Conservation (phyloP, 352 stramenopile genomes). For the Nothophytophthora sp. region DNA sequence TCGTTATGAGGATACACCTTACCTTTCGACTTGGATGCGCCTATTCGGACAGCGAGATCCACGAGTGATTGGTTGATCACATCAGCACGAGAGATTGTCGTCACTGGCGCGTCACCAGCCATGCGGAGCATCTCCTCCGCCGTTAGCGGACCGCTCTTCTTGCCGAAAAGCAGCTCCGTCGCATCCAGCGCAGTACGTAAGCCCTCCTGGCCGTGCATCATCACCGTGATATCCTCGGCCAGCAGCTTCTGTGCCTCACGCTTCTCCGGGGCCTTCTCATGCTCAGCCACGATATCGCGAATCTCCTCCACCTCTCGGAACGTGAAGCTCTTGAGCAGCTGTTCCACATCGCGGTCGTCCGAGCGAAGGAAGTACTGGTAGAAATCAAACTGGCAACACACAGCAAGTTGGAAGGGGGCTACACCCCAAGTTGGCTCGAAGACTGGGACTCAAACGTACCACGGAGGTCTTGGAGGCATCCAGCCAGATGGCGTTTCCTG, state of each 20-base stretch:
- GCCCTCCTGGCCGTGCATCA: constrained; percentile 94
- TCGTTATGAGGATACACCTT: background rate
- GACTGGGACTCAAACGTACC: constrained; percentile 74
- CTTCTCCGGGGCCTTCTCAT: constrained; percentile 80
- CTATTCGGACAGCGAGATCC: constrained; percentile 91
- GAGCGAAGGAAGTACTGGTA: constrained; percentile 93
- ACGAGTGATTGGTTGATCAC: constrained; percentile 81
- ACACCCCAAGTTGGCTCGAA: constrained; percentile 3
- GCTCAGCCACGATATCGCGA: constrained; percentile 78
- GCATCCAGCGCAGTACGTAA: constrained; percentile 57
- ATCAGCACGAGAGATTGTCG: constrained; percentile 38
- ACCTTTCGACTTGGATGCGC: constrained; percentile 93
- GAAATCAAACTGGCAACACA: constrained; percentile 80
- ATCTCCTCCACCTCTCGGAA: constrained; percentile 96
- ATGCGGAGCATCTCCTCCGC: constrained; percentile 71
- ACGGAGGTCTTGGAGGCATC: constrained; percentile 94
- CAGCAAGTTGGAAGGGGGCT: background rate
- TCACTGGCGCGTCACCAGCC: constrained; percentile 63
- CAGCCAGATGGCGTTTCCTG: constrained; percentile 98
- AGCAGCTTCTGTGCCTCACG: constrained; percentile 70
- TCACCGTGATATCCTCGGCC: constrained; percentile 84
- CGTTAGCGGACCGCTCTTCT: constrained; percentile 55
- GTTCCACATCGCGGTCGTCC: constrained; percentile 92
- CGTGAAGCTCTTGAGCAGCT: constrained; percentile 98
- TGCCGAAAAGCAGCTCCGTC: constrained; percentile 73